A percentile compares a stretch with the other conserved stretches of the same genome.
Evolutionary conservation across 192 early-diverging fungal genomes (phyloP).

Genomic region (Jimgerdemannia flammicorona): DNA sequence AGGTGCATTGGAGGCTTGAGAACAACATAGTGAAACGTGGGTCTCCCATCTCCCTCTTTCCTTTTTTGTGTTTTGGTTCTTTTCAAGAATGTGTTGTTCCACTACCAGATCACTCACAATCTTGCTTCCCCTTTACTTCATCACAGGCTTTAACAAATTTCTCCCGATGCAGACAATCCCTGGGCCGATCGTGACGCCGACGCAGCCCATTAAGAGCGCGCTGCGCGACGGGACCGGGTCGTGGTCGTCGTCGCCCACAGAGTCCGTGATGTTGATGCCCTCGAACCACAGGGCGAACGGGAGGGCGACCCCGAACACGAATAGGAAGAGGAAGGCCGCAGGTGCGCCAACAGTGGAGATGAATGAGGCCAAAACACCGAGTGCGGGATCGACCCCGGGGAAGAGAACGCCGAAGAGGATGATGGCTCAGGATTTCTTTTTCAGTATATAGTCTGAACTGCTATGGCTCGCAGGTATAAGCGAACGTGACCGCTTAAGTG

Average conservation of each 20-base stretch:
- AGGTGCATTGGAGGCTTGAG: background rate
- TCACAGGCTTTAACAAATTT: constrained; percentile 3
- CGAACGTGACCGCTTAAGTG: no score
- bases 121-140: background rate
- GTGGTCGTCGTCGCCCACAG: background rate
- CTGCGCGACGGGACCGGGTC: background rate
- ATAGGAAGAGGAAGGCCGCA: constrained; percentile 3
- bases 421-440: background rate
- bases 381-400: constrained; percentile 5
- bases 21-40: constrained; percentile 1
- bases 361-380: constrained; percentile 19
- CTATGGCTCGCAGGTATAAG: no score
- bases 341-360: constrained; percentile 8
- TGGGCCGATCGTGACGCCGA: constrained; percentile 2
- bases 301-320: constrained; percentile 9
- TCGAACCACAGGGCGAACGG: constrained; percentile 12
- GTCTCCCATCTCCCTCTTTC: constrained; percentile 2
- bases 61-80: background rate
- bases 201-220: background rate
- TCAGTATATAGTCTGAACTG: no score
- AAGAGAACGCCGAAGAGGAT: background rate
- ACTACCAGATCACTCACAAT: background rate
- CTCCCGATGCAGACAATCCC: constrained; percentile 1
- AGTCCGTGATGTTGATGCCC: no score
- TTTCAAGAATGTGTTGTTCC: background rate